Evolutionary conservation across 228 moss, liverwort and hornwort genomes (phyloP), one percentile per base, ranked within the genome.

Genomic region (Sphagnum magellanicum): DNA sequence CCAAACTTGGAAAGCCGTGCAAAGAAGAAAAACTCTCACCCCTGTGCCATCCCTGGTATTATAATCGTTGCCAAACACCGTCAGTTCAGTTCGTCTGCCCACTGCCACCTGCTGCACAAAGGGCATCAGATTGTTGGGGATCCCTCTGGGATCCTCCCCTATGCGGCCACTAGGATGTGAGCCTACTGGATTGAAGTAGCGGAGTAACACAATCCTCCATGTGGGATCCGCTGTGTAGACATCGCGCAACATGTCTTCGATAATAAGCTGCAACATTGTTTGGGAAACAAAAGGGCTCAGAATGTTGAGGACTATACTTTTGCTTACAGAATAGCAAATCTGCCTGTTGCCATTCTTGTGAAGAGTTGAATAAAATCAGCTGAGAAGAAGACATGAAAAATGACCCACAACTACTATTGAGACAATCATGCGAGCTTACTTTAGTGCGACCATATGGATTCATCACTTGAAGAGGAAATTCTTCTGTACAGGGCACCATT

Each of bases 91-190:
- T 64, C 82, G 75, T 64, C 93, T 88, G 14, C 91, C 97, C 51
- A 97, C 93, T 48, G 93, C 97, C 70, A 97, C 90, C 76, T 97
- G 93, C 73, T 97, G 97, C 72, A 97, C 81, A 55, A 83, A 97
- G 48, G 97, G 93, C 93, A 97, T 93, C 76, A 93, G 83, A 74
- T 97, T 97, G 82, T 97, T 97, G 4, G 97, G 97, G 51, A 90
- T 78, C 16, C 91, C 97, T 51, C 80, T 72, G 5, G 91, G 97
- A 66, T 97, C 93, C 78, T 97, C 93, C 52, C 97, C 93, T 68
- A 97, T 97, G 9, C 79, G 75, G 65, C 93, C 91, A 48, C 93
- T 97, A 14, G 91, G 91, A 71, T 97, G 91, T 5, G 78, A 89
- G 59, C 97, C 91, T 50, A 97, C 88, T n/a, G 93, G 97, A 76